These are phyloP conservation scores for Marasmius tenuissimus DNA, from an alignment of 1,284 basidiomycete species.

Conservation along the genomic window DNA sequence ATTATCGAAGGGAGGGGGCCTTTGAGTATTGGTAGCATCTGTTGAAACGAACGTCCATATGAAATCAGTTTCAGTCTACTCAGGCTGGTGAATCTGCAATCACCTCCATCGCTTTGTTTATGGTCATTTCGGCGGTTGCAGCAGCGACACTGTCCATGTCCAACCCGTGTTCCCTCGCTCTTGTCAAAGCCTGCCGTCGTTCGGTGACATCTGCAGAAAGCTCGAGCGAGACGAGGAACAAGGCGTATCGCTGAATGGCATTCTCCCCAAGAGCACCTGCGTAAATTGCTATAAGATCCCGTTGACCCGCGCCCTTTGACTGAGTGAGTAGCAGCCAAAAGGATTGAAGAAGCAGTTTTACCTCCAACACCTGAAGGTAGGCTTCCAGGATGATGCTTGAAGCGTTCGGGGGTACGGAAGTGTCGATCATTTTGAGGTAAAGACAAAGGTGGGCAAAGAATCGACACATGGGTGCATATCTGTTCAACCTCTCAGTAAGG, in stretches of 20 bases:
- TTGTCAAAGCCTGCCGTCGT: conserved; percentile 71
- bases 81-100: conserved; percentile 9
- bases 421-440: conserved; percentile 82
- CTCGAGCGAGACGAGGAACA: conserved; percentile 85
- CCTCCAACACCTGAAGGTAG: conserved; percentile 88
- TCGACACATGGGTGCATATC: conserved; percentile 71
- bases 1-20: conserved; percentile 66
- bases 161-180: conserved; percentile 82
- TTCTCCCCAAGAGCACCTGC: conserved; percentile 90
- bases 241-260: conserved; percentile 90
- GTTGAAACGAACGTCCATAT: conserved; percentile 7
- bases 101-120: conserved; percentile 73
- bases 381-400: conserved; percentile 85
- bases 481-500: conserved; percentile 24
- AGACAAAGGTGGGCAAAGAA: conserved; percentile 98
- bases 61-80: conserved; percentile 2
- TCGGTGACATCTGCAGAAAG: conserved; percentile 68
- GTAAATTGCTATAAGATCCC: conserved; percentile 91
- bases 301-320: conserved; percentile 69
- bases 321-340: not conserved
- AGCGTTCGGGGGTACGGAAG: conserved; percentile 69
- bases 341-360: conserved; percentile 25
- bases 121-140: conserved; percentile 78
- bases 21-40: conserved; percentile 55
- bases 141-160: conserved; percentile 83